Conservation (phyloP, 2,329 filamentous ascomycete genomes). For the Microdochium nivale region DNA sequence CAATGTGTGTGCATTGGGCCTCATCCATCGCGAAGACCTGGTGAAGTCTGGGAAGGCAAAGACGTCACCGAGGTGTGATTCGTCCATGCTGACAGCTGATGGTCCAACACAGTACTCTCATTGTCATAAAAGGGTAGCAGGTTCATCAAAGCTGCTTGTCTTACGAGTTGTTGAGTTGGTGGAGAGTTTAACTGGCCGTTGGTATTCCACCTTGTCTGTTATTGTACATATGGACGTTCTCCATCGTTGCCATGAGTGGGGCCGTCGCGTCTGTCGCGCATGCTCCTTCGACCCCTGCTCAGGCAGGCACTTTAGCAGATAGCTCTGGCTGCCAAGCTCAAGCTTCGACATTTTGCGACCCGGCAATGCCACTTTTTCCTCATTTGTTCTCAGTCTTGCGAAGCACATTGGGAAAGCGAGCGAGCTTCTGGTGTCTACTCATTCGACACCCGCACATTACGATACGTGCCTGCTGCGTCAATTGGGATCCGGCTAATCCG, state of each 20-base stretch:
- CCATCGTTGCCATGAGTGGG: not conserved
- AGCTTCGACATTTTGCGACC: not conserved
- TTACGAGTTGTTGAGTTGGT: too few species aligned
- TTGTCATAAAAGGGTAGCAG: not conserved
- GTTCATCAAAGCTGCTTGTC: not conserved
- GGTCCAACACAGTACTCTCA: not conserved
- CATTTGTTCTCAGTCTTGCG: too few species aligned
- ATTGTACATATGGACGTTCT: too few species aligned
- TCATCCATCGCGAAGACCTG: conserved; percentile 42
- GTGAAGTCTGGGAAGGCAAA: conserved; percentile 58
- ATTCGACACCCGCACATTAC: too few species aligned
- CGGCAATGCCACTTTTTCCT: too few species aligned
- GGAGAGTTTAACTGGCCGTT: too few species aligned
- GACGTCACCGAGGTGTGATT: conserved; percentile 40
- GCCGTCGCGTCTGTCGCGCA: not conserved
- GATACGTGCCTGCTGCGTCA: not conserved
- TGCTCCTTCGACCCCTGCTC: not conserved
- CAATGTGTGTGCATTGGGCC: conserved; percentile 15
- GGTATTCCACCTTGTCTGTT: too few species aligned
- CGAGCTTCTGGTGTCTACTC: too few species aligned
- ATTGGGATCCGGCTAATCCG: too few species aligned
- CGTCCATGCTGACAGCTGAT: conserved; percentile 21
- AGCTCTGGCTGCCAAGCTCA: not conserved
- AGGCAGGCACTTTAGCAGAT: not conserved
- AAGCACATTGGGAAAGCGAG: too few species aligned